A percentile compares a stretch with the other conserved stretches of the same genome.
These are phyloP conservation scores for Candida arabinofermentans DNA, from an alignment of 805 yeast species.

Conservation along the genomic window DNA sequence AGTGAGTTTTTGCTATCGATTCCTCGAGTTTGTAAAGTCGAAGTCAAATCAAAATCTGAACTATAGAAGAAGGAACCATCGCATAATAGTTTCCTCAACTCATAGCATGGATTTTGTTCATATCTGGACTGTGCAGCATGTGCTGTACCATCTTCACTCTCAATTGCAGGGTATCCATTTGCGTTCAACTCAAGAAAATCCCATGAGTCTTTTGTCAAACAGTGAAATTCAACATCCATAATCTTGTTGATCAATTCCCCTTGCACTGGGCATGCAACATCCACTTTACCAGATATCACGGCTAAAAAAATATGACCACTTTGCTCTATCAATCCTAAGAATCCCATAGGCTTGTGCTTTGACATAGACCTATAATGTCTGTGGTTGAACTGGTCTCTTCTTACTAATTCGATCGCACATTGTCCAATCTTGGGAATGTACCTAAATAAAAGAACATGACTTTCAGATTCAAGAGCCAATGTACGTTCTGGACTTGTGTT, in stretches of 20 bases:
- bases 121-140: slow-evolving; percentile 23
- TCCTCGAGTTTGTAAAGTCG: slow-evolving; percentile 77
- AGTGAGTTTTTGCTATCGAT: slow-evolving; percentile 39
- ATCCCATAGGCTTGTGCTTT: slow-evolving; percentile 52
- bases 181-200: slow-evolving; percentile 70
- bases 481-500: slow-evolving; percentile 34
- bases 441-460: slow-evolving; percentile 45
- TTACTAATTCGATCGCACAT: slow-evolving; percentile 48
- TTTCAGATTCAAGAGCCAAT: slow-evolving; percentile 37
- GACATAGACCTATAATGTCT: slow-evolving; percentile 40
- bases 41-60: slow-evolving; percentile 87
- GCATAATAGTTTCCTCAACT: slow-evolving; percentile 67
- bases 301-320: slow-evolving; percentile 68
- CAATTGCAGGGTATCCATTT: slow-evolving; percentile 58
- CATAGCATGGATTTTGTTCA: slow-evolving; percentile 79
- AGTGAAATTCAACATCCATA: slow-evolving; percentile 80
- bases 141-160: slow-evolving; percentile 32
- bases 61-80: slow-evolving; percentile 93
- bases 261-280: slow-evolving; percentile 79
- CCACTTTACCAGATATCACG: slow-evolving; percentile 68
- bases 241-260: slow-evolving; percentile 79
- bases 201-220: slow-evolving; percentile 70
- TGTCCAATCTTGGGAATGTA: slow-evolving; percentile 32
- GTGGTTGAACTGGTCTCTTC: slow-evolving; percentile 34
- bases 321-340: slow-evolving; percentile 76